Percentiles rank a stretch among this genome's conserved stretches.
Conservation (phyloP, 2,329 filamentous ascomycete species). For the Chrysoporthe cubensis region DNA sequence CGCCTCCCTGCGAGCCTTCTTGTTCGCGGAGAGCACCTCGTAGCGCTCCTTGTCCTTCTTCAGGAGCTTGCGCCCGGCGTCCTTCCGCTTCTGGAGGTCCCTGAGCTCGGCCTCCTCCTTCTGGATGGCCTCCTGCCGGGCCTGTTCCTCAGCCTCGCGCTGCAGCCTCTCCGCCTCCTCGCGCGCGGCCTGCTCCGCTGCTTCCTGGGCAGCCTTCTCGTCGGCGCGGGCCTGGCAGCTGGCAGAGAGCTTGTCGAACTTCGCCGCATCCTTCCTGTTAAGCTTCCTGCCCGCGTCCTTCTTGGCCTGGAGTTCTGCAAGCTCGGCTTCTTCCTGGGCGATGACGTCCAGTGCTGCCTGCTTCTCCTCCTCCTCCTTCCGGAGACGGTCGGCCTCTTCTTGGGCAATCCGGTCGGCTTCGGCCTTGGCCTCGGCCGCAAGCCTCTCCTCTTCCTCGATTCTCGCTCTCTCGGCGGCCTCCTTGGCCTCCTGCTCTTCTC, state of each 20-base stretch:
- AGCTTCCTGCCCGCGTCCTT: slow-evolving; percentile 27
- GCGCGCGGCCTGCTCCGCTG: slow-evolving; percentile 25
- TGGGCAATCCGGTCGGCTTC: slow-evolving; percentile 24
- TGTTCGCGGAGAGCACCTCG: slow-evolving; percentile 24
- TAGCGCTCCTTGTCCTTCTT: slow-evolving; percentile 29
- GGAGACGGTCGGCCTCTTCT: slow-evolving; percentile 26
- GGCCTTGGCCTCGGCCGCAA: slow-evolving; percentile 27
- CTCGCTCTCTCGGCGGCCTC: slow-evolving; percentile 26
- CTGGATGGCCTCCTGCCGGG: slow-evolving; percentile 22
- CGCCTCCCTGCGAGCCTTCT: slow-evolving; percentile 25
- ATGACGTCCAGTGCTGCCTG: slow-evolving; percentile 26
- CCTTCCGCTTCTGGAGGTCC: slow-evolving; percentile 33
- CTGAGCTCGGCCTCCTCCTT: slow-evolving; percentile 33
- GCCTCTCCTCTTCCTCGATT: slow-evolving; percentile 27
- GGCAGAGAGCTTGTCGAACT: slow-evolving; percentile 21
- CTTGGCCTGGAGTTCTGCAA: slow-evolving; percentile 26
- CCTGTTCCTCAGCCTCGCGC: slow-evolving; percentile 28
- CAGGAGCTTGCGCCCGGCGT: slow-evolving; percentile 22
- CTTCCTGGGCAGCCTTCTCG: slow-evolving; percentile 29
- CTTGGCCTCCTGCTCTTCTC: slow-evolving; percentile 28
- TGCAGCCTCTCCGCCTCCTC: slow-evolving; percentile 28
- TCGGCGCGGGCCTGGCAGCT: slow-evolving; percentile 28
- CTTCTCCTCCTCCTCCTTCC: slow-evolving; percentile 25
- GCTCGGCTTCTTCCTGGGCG: slow-evolving; percentile 27
- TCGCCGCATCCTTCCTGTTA: slow-evolving; percentile 24